Conservation (phyloP, 129 eudicot genomes). For the Flaveria linearis region DNA sequence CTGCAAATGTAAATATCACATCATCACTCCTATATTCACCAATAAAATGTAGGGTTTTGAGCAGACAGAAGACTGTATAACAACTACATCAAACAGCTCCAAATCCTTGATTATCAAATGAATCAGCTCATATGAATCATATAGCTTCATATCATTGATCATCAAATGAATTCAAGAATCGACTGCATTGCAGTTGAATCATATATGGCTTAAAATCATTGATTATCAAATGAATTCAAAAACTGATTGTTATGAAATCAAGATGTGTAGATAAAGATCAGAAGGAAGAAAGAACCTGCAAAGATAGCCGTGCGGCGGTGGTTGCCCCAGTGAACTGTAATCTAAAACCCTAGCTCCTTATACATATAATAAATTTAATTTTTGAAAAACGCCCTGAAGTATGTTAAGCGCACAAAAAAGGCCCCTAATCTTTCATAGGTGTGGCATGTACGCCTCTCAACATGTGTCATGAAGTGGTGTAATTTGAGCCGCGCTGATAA, state of each 20-base stretch:
- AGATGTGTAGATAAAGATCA: too few species aligned
- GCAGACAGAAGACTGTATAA: background rate
- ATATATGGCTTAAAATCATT: background rate
- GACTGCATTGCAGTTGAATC: background rate
- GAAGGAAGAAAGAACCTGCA: conserved; percentile 17
- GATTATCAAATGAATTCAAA: background rate
- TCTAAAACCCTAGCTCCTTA: conserved; percentile 39
- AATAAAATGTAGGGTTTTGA: background rate
- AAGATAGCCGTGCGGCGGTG: conserved; percentile 33
- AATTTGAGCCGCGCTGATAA: too few species aligned
- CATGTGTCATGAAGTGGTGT: background rate
- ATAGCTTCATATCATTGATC: background rate
- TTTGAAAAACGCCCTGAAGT: background rate
- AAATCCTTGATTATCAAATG: background rate
- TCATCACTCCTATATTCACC: background rate
- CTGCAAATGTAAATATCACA: background rate
- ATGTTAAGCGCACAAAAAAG: background rate
- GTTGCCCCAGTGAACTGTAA: conserved; percentile 11
- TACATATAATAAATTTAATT: conserved; percentile 3
- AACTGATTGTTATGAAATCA: background rate
- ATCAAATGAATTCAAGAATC: background rate
- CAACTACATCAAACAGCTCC: background rate
- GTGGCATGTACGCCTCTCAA: background rate
- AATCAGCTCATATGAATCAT: background rate
- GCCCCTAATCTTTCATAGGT: background rate